Evolutionary conservation across 768 basidiomycete genomes (phyloP), one percentile per base, ranked within the genome.

Genomic region (Leucocoprinus sp.): DNA sequence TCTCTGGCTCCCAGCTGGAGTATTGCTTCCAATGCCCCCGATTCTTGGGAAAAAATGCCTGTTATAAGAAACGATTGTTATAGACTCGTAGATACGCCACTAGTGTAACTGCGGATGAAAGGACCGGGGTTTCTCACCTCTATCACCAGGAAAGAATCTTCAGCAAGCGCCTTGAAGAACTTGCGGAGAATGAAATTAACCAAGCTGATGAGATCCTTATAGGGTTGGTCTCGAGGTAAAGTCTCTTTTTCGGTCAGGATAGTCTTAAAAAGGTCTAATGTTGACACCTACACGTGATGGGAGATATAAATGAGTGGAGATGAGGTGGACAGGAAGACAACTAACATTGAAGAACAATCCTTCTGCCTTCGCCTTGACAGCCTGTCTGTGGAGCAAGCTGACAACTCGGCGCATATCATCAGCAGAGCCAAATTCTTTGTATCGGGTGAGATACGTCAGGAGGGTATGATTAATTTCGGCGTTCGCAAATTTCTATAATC

Each of bases 331-430:
- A 57, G 42, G 19, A 34, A n/a, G 8, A 33, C 11, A 3, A 62
- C 75, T 43, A 49, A 92, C 95, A 66, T 93, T 90, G 76, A 95
- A 99, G 64, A 91, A 98, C 7, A 99, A 65, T 0, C 85, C 95
- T 60, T 98, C 96, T 1, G 92, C 90, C 60, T 96, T 93, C 12
- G 84, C 83, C 55, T 77, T 82, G 50, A 99, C 79, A 36, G 84
- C 93, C 52, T 95, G 90, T 11, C 96, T 78, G 60, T 98, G 90
- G 54, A 99, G 73, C 54, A 99, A 66, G 53, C 76, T 78, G 26
- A 98, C 92, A 29, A 91, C 84, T 37, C 93, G 78, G 60, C 87
- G 89, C 82, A 98, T 85, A 58, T 84, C 75, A 55, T 97, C 90
- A 0, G 84, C 65, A 4, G 76, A 72, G 1, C 71, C 64, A 61